Evolutionary conservation across 805 yeast species (phyloP), one percentile per base, ranked within the genome.

Genomic region (Candida maris): DNA sequence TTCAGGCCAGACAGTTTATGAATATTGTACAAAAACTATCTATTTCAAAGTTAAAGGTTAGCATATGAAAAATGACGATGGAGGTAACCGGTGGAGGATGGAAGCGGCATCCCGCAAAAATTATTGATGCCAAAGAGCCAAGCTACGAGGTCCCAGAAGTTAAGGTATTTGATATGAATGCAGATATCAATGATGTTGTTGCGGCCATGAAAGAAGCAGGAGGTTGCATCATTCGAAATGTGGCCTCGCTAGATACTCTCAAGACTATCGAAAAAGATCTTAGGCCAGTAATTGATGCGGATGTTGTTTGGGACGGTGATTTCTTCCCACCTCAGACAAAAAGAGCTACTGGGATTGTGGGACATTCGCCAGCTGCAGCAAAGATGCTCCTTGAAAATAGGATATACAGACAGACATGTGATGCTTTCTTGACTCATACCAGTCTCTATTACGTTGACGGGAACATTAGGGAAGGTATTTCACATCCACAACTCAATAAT

Each of bases 401-500:
- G 19, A 24, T 40, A n/a, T 40, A 25, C 30, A 18, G 28, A 8
- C 32, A 30, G 13, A 19, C 32, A 13, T 37, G 48, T 23, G 32
- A 51, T 42, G 41, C 44, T 3, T 37, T 40, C 20, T 30, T 40
- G 29, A 33, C 40, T 10, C 44, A 40, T 22, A 32, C 24, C 12
- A 36, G 34, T 4, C 27, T 40, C 19, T 40, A 40, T 30, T 40
- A 40, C 23, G 40, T 40, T 25, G 46, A 38, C 30, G 16, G 35
- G 13, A 38, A 39, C 32, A 37, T 41, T 20, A 33, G 40, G 21
- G 37, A 38, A 27, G 51, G 57, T 8, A 27, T 44, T 19, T 39
- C 47, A 10, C 42, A 45, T n/a, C 47, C 54, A 16, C 59, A 55
- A 25, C 30, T 46, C 30, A 51, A 48, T 34, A 52, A 56, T 18